Percentiles rank a stretch among this genome's conserved stretches.
Conservation (phyloP, 164 flowering plant genomes). For the Santalum album region DNA sequence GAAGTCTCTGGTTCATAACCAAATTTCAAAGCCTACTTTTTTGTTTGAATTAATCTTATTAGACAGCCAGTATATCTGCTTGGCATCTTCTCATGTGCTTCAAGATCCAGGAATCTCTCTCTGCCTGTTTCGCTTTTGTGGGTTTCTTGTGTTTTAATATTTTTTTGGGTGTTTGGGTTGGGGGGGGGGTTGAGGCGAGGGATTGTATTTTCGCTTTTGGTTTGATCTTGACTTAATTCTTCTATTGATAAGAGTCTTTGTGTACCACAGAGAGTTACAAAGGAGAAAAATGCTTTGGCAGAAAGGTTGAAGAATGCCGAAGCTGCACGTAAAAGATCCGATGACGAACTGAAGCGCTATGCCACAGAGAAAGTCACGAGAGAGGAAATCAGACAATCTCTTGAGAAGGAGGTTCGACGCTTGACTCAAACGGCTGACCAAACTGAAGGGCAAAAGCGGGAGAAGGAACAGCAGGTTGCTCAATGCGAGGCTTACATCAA, state of each 20-base stretch:
- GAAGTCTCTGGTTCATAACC: no score
- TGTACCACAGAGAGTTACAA: conserved; percentile 66
- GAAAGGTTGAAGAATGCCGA: conserved; percentile 90
- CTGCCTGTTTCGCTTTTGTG: no score
- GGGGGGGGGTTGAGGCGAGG: no score
- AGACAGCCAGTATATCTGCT: no score
- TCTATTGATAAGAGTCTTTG: not conserved
- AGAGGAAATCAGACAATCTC: conserved; percentile 80
- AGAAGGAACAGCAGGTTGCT: conserved; percentile 94
- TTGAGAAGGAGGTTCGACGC: conserved; percentile 87
- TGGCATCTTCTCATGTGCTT: no score
- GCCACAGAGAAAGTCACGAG: conserved; percentile 81
- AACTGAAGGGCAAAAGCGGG: conserved; percentile 87
- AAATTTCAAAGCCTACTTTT: no score
- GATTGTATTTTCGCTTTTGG: not conserved
- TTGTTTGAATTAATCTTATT: no score
- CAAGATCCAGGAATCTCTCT: no score
- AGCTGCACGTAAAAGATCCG: conserved; percentile 80
- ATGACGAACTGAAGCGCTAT: conserved; percentile 85
- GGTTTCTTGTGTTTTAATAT: no score
- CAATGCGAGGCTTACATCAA: conserved; percentile 92
- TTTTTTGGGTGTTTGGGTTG: no score
- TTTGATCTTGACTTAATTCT: not conserved
- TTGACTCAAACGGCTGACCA: conserved; percentile 88
- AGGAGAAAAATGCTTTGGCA: conserved; percentile 94